phyloP scores from a whole-genome alignment of 2,329 filamentous ascomycete genomes.

The Purpureocillium lavendulum region DNA sequence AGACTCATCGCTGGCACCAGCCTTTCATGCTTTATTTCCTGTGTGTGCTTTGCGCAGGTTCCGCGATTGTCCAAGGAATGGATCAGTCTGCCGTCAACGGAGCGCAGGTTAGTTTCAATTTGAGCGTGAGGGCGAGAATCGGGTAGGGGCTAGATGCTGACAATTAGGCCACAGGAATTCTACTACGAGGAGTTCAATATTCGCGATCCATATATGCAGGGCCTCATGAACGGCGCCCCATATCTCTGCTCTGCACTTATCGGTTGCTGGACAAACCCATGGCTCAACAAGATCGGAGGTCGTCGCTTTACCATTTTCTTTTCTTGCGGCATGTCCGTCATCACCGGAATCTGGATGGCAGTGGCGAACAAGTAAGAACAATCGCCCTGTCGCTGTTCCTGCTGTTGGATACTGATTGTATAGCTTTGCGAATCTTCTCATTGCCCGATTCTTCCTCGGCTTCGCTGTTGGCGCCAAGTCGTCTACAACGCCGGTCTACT shows the following conservation, averaged over 20 bases:
- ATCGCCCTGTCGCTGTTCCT: conserved; percentile 32
- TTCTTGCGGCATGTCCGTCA: conserved; percentile 7
- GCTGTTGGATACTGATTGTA: not conserved
- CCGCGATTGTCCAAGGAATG: conserved; percentile 57
- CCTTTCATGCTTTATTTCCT: conserved; percentile 25
- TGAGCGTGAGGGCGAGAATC: too few species aligned
- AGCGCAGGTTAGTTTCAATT: conserved; percentile 35
- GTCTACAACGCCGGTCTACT: conserved; percentile 59
- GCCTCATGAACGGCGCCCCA: conserved; percentile 15
- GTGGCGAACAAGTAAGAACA: conserved; percentile 21
- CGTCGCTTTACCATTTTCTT: conserved; percentile 8
- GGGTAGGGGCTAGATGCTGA: too few species aligned
- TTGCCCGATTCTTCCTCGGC: conserved; percentile 57
- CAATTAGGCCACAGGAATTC: conserved; percentile 22
- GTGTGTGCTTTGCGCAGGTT: conserved; percentile 22
- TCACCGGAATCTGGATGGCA: conserved; percentile 9
- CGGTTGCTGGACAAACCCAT: conserved; percentile 23
- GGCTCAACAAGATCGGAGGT: conserved; percentile 7
- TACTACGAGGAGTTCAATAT: conserved; percentile 21
- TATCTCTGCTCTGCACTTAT: conserved; percentile 8
- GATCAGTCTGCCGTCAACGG: conserved; percentile 58
- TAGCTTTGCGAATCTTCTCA: conserved; percentile 38
- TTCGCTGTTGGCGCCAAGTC: conserved; percentile 60
- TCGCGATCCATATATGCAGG: conserved; percentile 35
- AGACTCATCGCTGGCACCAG: conserved; percentile 21